Percentiles rank a stretch among this genome's conserved stretches.
phyloP scores from a whole-genome alignment of 2,329 filamentous ascomycete species.

The Xylaria polymorpha region DNA sequence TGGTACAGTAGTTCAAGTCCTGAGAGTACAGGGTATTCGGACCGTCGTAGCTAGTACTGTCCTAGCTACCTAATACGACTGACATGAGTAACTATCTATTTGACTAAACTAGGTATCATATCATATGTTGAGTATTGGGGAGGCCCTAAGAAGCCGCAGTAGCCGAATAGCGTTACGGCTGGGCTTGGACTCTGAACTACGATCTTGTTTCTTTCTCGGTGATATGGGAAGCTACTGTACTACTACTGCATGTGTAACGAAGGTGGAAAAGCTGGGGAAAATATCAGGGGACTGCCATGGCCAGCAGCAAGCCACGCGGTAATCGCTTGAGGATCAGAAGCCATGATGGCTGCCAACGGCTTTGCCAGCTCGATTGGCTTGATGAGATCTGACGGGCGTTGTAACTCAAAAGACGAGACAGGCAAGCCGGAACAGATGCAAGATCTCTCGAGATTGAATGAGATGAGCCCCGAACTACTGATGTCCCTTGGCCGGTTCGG shows the following conservation, averaged over 20 bases:
- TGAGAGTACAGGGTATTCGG: neutral
- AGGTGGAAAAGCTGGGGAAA: slow-evolving; percentile 10
- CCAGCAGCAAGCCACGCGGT: slow-evolving; percentile 13
- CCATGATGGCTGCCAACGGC: slow-evolving; percentile 22
- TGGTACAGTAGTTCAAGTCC: slow-evolving; percentile 5
- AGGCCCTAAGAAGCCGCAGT: slow-evolving; percentile 3
- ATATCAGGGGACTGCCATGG: neutral
- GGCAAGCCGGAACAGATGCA: slow-evolving; percentile 34
- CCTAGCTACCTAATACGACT: neutral
- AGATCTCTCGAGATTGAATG: slow-evolving; percentile 31
- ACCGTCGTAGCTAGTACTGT: neutral
- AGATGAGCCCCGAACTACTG: slow-evolving; percentile 27
- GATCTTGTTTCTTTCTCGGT: slow-evolving; percentile 12
- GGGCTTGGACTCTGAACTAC: slow-evolving; percentile 4
- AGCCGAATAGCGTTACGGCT: slow-evolving; percentile 16
- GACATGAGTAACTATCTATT: slow-evolving; percentile 1
- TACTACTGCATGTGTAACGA: neutral
- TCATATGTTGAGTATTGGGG: neutral
- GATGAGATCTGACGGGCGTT: slow-evolving; percentile 27
- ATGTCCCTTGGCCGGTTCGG: slow-evolving; percentile 30
- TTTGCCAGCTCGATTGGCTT: slow-evolving; percentile 30
- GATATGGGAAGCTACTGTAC: neutral
- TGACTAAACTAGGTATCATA: slow-evolving; percentile 2
- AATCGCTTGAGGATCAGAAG: slow-evolving; percentile 11
- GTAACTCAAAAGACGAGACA: slow-evolving; percentile 27